phyloP scores from a whole-genome alignment of 1,284 basidiomycete species.

The Malassezia slooffiae region DNA sequence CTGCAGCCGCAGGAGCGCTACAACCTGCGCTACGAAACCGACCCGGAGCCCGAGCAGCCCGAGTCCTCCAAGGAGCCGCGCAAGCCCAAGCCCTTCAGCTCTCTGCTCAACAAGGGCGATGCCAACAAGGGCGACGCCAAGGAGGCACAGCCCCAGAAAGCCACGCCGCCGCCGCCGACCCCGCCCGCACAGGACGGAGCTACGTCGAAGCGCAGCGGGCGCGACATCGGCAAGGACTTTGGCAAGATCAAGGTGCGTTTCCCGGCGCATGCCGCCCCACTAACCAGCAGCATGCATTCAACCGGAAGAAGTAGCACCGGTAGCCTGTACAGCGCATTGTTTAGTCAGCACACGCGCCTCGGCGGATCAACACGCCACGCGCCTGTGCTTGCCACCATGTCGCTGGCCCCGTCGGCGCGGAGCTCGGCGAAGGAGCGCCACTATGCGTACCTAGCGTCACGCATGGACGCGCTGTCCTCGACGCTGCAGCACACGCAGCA shows the following conservation, averaged over 20 bases:
- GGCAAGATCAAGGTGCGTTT: background rate
- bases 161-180: background rate
- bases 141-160: slow-evolving; percentile 25
- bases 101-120: background rate
- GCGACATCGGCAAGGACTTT: background rate
- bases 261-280: background rate
- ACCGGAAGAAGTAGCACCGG: slow-evolving; percentile 25
- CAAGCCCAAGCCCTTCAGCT: background rate
- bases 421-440: slow-evolving; percentile 15
- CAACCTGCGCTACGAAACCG: slow-evolving; percentile 11
- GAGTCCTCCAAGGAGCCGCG: background rate
- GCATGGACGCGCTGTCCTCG: slow-evolving; percentile 4
- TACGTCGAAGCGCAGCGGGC: background rate
- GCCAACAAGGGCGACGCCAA: slow-evolving; percentile 9
- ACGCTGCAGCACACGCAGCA: slow-evolving; percentile 15
- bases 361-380: too few species aligned
- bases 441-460: slow-evolving; percentile 15
- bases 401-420: background rate
- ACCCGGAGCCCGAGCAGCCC: background rate
- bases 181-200: background rate
- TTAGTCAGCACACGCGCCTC: too few species aligned
- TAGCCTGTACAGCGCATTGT: too few species aligned
- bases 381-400: background rate
- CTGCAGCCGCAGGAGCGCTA: slow-evolving; percentile 13
- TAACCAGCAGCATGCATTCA: slow-evolving; percentile 17